Evolutionary conservation across 148 eudicot genomes (phyloP), one percentile per base, ranked within the genome.

Genomic region (Rhododendron ferrugineum): DNA sequence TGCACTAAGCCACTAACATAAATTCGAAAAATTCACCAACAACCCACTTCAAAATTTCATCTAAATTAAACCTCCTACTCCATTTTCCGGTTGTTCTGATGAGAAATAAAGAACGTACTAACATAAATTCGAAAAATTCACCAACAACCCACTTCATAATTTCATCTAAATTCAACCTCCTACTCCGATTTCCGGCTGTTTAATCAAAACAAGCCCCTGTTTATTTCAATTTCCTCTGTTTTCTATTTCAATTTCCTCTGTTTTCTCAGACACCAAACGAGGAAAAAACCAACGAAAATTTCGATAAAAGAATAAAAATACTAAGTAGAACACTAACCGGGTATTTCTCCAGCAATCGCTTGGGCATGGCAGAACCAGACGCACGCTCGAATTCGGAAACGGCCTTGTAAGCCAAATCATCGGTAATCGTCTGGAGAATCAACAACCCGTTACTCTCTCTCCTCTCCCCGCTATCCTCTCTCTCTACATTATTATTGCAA

Each of bases 321-420:
- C 9, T 46, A n/a, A n/a, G n/a, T n/a, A 54, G 2, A 46, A 18
- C n/a, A 83, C 62, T 47, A 49, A 79, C 87, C 1, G 78, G 87
- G 68, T 8, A 85, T 46, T 85, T 85, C 36, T 85, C 87, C 36
- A 68, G 74, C 28, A 85, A 74, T 30, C 84, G 32, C 76, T 86
- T 81, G 50, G 87, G 74, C 81, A 81, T n/a, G 62, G 58, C 46
- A 36, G 70, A 23, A 11, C 68, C 36, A 0, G 82, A 79, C 62
- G 64, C 2, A 11, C 37, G 42, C 42, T 40, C 42, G 1, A 64
- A n/a, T 10, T 85, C 84, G 6, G 66, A 32, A 15, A 80, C 58
- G 18, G 75, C 84, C 52, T 32, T 81, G n/a, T 81, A 58, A 37
- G 84, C 80, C 76, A n/a, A 44, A 80, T 79, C 84, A 16, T 81